Evolutionary conservation across 2,329 filamentous ascomycete species (phyloP).

Genomic region (Colletotrichum shisoi): DNA sequence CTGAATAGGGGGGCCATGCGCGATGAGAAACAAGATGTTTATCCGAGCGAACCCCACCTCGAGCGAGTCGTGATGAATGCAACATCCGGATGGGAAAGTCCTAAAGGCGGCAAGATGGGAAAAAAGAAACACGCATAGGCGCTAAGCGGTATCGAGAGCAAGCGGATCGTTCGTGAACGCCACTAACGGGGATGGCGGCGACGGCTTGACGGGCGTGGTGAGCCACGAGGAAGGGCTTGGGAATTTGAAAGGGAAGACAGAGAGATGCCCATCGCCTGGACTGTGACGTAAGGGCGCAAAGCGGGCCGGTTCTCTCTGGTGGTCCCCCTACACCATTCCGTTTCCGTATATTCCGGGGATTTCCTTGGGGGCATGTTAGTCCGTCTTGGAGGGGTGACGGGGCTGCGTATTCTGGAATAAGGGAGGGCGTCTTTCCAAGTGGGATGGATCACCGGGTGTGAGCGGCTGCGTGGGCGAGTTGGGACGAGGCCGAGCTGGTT

Average conservation of each 20-base stretch:
- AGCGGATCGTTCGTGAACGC: not conserved
- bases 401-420: no score
- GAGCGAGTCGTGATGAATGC: constrained; percentile 10
- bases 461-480: not conserved
- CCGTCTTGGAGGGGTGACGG: no score
- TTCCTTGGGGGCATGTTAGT: no score
- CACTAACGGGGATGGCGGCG: not conserved
- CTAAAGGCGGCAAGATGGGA: not conserved
- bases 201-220: not conserved
- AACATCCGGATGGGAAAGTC: not conserved
- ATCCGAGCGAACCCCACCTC: constrained; percentile 3
- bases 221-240: not conserved
- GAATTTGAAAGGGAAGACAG: not conserved
- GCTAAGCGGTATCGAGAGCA: constrained; percentile 2
- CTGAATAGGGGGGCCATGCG: not conserved
- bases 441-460: not conserved
- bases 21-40: constrained; percentile 20
- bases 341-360: not conserved
- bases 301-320: constrained; percentile 19
- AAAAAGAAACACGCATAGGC: not conserved
- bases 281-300: constrained; percentile 24
- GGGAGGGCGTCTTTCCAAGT: no score
- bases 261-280: constrained; percentile 14
- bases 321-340: not conserved
- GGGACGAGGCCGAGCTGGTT: not conserved